Conservation (phyloP, 768 basidiomycete genomes). For the Suillus paluster region DNA sequence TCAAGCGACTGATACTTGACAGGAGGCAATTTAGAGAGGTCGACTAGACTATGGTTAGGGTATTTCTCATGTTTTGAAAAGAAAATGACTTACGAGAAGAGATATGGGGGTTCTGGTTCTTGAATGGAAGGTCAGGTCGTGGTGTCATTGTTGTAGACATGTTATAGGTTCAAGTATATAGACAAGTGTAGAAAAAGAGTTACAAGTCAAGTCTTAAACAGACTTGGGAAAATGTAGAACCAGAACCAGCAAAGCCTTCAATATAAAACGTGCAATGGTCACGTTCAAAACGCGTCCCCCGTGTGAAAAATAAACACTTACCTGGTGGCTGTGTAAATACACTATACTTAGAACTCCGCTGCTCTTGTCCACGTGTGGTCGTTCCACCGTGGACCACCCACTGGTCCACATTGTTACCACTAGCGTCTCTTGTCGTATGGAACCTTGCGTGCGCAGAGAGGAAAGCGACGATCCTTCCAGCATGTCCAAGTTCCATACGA, state of each 20-base stretch:
- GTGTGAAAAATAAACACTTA: constrained; percentile 35
- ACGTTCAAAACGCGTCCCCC: constrained; percentile 40
- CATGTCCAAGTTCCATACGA: too few relatives aligned
- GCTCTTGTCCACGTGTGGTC: neutral
- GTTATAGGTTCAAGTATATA: too few relatives aligned
- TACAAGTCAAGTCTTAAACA: constrained; percentile 8
- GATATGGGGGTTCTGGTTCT: constrained; percentile 55
- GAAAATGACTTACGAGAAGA: constrained; percentile 42
- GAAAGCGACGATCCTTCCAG: too few relatives aligned
- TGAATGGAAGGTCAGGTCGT: constrained; percentile 57
- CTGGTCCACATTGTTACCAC: too few relatives aligned
- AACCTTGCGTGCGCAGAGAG: too few relatives aligned
- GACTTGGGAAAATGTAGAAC: constrained; percentile 12
- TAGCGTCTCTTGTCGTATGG: too few relatives aligned
- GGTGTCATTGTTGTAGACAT: constrained; percentile 34
- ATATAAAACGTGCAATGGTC: constrained; percentile 22
- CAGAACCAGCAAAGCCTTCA: constrained; percentile 5
- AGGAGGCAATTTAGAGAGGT: constrained; percentile 55
- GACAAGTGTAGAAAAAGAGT: neutral
- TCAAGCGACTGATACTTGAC: constrained; percentile 94
- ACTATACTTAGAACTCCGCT: constrained; percentile 32
- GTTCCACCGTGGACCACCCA: too few relatives aligned
- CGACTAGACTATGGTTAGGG: constrained; percentile 32
- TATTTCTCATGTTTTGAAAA: too few relatives aligned
- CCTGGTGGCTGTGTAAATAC: constrained; percentile 12